These are phyloP conservation scores for Pleurotus sapidus DNA, from an alignment of 768 basidiomycete genomes.

Conservation along the genomic window DNA sequence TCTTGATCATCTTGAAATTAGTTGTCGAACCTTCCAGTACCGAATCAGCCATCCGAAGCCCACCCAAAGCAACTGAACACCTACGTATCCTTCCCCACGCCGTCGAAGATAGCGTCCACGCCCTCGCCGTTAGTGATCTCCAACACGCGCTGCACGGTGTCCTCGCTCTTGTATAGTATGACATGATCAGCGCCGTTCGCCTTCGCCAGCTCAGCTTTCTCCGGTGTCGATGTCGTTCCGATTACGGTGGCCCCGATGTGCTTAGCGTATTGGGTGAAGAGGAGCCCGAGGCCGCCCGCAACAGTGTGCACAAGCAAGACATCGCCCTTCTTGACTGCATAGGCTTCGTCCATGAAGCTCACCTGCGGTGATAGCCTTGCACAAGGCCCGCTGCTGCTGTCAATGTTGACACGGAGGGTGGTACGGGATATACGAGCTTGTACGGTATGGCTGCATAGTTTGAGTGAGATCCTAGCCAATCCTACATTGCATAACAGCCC, in stretches of 20 bases:
- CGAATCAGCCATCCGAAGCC: not conserved
- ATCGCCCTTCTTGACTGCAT: conserved; percentile 79
- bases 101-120: conserved; percentile 88
- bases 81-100: conserved; percentile 93
- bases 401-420: conserved; percentile 53
- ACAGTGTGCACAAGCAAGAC: conserved; percentile 85
- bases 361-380: conserved; percentile 77
- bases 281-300: conserved; percentile 82
- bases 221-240: conserved; percentile 83
- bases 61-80: conserved; percentile 20
- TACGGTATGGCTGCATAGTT: conserved; percentile 71
- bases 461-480: conserved; percentile 52
- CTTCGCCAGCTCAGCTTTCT: conserved; percentile 81
- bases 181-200: conserved; percentile 84
- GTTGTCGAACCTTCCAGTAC: conserved; percentile 58
- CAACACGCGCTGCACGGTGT: conserved; percentile 70
- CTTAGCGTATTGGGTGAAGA: conserved; percentile 68
- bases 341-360: conserved; percentile 80
- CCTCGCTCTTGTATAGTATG: conserved; percentile 74
- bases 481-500: conserved; percentile 26
- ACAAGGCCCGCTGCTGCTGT: conserved; percentile 65
- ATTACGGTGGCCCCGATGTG: conserved; percentile 84
- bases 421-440: conserved; percentile 62
- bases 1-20: conserved; percentile 77
- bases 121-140: conserved; percentile 78